Percentiles rank a stretch among this genome's conserved stretches.
Evolutionary conservation across 345 rosid genomes (phyloP).

Genomic region (Angophora floribunda): DNA sequence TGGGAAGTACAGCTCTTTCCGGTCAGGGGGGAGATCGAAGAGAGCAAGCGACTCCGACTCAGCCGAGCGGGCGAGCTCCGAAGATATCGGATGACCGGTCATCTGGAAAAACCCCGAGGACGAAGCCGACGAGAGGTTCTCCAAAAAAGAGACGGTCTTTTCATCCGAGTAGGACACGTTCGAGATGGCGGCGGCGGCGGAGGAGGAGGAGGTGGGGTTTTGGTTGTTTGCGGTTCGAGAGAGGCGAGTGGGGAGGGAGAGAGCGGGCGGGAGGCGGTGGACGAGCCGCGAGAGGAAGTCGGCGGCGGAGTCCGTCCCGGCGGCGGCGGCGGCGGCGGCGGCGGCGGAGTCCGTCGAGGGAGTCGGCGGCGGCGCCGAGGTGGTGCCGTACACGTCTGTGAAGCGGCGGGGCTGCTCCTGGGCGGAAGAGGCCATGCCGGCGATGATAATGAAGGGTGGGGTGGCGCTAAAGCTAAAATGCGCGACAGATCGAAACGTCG

Average conservation of each 20-base stretch:
- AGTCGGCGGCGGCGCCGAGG: conserved; percentile 81
- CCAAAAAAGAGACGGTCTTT: conserved; percentile 2
- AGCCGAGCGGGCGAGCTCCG: conserved; percentile 48
- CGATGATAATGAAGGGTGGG: not conserved
- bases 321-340: conserved; percentile 52
- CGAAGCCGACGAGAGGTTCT: conserved; percentile 23
- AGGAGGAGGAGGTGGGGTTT: not conserved
- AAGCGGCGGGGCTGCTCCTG: conserved; percentile 29
- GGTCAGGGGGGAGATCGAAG: conserved; percentile 26
- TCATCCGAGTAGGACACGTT: conserved; percentile 22
- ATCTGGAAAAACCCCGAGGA: conserved; percentile 53
- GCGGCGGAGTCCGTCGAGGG: conserved; percentile 82
- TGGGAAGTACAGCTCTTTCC: conserved; percentile 40
- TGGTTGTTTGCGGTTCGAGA: not conserved
- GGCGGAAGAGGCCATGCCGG: conserved; percentile 37
- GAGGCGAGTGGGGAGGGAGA: conserved; percentile 55
- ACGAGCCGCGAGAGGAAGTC: conserved; percentile 61
- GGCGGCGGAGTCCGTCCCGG: conserved; percentile 17
- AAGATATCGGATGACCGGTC: conserved; percentile 20
- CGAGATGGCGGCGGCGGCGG: conserved; percentile 15
- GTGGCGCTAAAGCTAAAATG: not conserved
- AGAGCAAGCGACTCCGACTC: conserved; percentile 47
- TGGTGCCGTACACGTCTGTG: conserved; percentile 35
- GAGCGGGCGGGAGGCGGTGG: conserved; percentile 69
- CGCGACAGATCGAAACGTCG: not conserved